Conservation (phyloP, 1,139 yeast genomes). For the Geotrichum aggregatum region DNA sequence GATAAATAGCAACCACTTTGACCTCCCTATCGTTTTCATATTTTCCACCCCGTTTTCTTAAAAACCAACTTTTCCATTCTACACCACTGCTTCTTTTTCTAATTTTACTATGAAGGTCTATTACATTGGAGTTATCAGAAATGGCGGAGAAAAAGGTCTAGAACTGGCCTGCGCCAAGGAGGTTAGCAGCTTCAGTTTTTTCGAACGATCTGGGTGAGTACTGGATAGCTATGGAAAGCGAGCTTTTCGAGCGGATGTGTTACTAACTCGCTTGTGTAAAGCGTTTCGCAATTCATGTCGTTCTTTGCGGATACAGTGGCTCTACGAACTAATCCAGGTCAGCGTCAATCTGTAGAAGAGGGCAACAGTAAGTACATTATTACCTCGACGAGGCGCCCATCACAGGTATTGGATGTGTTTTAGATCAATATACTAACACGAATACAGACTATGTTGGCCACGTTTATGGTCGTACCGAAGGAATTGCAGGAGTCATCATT, state of each 20-base stretch:
- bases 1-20: background rate
- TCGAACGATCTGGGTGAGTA: conserved; percentile 58
- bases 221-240: no score
- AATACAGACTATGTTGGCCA: conserved; percentile 69
- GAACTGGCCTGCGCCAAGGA: conserved; percentile 82
- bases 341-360: conserved; percentile 92
- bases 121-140: conserved; percentile 81
- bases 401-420: no score
- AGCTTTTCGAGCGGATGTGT: no score
- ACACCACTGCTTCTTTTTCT: background rate
- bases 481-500: conserved; percentile 87
- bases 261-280: conserved; percentile 14
- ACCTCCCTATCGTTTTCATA: background rate
- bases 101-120: conserved; percentile 66
- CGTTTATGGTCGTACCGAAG: conserved; percentile 85
- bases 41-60: background rate
- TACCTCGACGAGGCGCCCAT: background rate
- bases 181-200: conserved; percentile 78
- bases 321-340: conserved; percentile 80
- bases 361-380: conserved; percentile 46
- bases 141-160: conserved; percentile 53
- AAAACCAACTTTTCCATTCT: background rate
- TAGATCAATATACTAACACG: background rate
- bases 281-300: conserved; percentile 74
- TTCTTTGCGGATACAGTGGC: conserved; percentile 90